Evolutionary conservation across 805 yeast genomes (phyloP).

Genomic region (Lipomyces lipofer): DNA sequence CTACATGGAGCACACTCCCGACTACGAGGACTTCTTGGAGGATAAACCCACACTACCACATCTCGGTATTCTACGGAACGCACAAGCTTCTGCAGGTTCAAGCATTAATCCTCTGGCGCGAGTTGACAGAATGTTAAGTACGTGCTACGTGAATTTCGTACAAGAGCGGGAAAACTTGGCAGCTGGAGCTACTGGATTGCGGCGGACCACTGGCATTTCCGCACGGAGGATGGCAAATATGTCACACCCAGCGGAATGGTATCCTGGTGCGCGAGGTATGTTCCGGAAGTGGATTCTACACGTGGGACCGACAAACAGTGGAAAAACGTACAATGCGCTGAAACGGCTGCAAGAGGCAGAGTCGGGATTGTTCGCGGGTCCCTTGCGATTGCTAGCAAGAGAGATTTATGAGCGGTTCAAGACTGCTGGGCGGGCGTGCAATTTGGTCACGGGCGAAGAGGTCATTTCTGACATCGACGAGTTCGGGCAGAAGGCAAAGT

Average conservation of each 20-base stretch:
- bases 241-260: slow-evolving; percentile 72
- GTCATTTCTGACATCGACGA: slow-evolving; percentile 68
- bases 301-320: slow-evolving; percentile 96
- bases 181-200: not conserved
- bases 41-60: slow-evolving; percentile 21
- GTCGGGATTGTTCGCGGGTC: slow-evolving; percentile 92
- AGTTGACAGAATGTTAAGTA: slow-evolving; percentile 1
- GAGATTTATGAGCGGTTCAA: slow-evolving; percentile 86
- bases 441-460: slow-evolving; percentile 94
- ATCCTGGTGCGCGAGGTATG: slow-evolving; percentile 78
- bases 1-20: slow-evolving; percentile 10
- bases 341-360: slow-evolving; percentile 62
- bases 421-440: slow-evolving; percentile 66
- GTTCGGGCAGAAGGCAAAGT: slow-evolving; percentile 65
- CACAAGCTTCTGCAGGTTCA: not conserved
- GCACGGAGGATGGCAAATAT: slow-evolving; percentile 41
- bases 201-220: not conserved
- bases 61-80: slow-evolving; percentile 7
- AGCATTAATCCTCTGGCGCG: not conserved
- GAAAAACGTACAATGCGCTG: slow-evolving; percentile 86
- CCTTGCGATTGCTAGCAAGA: slow-evolving; percentile 83
- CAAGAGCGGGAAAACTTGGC: not conserved
- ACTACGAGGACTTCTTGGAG: slow-evolving; percentile 10
- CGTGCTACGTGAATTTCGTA: slow-evolving; percentile 6
- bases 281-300: slow-evolving; percentile 84